Evolutionary conservation across 1,139 yeast species (phyloP), one percentile per base, ranked within the genome.

Genomic region (Saccharomyces hybrid): DNA sequence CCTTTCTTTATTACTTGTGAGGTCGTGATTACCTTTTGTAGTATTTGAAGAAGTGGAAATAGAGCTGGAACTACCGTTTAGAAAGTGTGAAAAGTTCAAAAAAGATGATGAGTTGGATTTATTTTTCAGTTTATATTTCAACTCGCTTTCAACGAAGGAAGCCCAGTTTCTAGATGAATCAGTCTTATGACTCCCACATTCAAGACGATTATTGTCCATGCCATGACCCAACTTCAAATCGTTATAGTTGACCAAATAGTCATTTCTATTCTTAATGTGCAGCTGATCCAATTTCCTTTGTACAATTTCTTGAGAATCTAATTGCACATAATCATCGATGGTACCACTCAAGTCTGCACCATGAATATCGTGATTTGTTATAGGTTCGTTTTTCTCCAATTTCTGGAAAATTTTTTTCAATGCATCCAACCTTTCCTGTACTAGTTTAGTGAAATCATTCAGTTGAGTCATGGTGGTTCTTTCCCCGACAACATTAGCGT

Each of bases 281-380:
- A 63, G 50, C 42, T 63, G 65, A 38, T 59, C 56, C 55, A 63
- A 50, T 51, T 63, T 63, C 34, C 61, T 54, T 11, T 57, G 55
- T 23, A 62, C 25, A 7, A 61, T 57, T 23, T 62, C 65, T 20
- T 53, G 57, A 9, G 62, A 56, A 47, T 63, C 60, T n/a, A 61
- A 30, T 16, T 55, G 54, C 11, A 57, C 48, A 14, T 47, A 55
- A n/a, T 57, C 57, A 42, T 55, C 61, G 2, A 60, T 56, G 5
- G 63, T 57, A 6, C 65, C 65, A 48, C 63, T 59, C 7, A 61
- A 47, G 49, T 63, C 66, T 14, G 65, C 58, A 34, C 58, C 57
- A 38, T 57, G 58, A 9, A 62, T 53, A 53, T 63, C 65, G 14
- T 49, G 54, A 16, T 52, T 53, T 8, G 54, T 52, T 16, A 63